phyloP scores from a whole-genome alignment of 1,284 basidiomycete genomes.

The Apiotrichum brassicae region DNA sequence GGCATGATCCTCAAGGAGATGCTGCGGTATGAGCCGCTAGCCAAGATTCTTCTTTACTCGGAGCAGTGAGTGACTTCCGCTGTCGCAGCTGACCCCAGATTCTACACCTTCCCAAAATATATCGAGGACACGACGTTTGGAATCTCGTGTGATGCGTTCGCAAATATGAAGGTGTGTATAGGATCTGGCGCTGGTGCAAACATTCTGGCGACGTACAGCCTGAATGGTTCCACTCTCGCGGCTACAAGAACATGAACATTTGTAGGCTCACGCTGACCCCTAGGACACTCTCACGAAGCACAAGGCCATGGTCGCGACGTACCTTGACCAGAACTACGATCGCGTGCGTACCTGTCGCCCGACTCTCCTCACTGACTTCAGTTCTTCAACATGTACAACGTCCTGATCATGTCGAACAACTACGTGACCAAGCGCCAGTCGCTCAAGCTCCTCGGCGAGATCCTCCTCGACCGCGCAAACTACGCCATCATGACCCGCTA shows the following conservation, averaged over 20 bases:
- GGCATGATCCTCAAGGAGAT: slow-evolving; percentile 98
- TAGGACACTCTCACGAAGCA: slow-evolving; percentile 87
- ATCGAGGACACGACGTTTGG: slow-evolving; percentile 98
- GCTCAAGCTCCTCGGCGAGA: slow-evolving; percentile 94
- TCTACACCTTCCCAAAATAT: slow-evolving; percentile 93
- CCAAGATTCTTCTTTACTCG: slow-evolving; percentile 83
- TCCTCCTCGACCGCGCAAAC: slow-evolving; percentile 92
- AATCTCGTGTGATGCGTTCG: slow-evolving; percentile 94
- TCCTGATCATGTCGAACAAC: slow-evolving; percentile 84
- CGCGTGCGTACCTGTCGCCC: slow-evolving; percentile 53
- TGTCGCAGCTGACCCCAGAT: slow-evolving; percentile 52
- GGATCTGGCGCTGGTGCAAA: too few relatives aligned
- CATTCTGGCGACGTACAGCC: too few relatives aligned
- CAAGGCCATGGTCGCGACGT: slow-evolving; percentile 94
- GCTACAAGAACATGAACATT: too few relatives aligned
- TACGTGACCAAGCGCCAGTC: slow-evolving; percentile 99
- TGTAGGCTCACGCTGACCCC: not conserved
- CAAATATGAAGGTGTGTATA: slow-evolving; percentile 73
- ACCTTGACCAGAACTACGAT: slow-evolving; percentile 94
- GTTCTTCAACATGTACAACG: slow-evolving; percentile 94
- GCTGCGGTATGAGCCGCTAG: slow-evolving; percentile 85
- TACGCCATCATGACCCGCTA: slow-evolving; percentile 99
- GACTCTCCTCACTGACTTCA: slow-evolving; percentile 42
- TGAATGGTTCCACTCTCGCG: too few relatives aligned
- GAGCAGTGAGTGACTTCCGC: slow-evolving; percentile 63